These are phyloP conservation scores for Corymbia citriodora DNA, from an alignment of 441 rosid genomes.

Conservation along the genomic window DNA sequence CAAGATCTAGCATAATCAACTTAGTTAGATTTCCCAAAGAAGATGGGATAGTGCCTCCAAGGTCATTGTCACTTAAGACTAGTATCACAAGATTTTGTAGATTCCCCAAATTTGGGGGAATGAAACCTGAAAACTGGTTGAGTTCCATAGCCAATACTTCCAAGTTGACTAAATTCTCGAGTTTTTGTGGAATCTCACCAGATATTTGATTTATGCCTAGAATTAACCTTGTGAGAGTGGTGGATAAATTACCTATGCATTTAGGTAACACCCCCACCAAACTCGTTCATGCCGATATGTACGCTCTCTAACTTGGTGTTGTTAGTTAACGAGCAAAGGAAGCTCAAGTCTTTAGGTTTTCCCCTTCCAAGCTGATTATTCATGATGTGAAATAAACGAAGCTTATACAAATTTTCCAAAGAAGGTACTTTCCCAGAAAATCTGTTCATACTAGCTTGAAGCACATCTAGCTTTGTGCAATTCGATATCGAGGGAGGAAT, in stretches of 20 bases:
- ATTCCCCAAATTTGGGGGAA: not conserved
- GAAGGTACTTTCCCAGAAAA: not conserved
- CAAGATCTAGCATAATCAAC: fast-evolving
- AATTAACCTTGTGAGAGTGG: fast-evolving
- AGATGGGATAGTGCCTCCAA: not conserved
- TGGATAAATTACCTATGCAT: not conserved
- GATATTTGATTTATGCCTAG: fast-evolving
- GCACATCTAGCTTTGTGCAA: fast-evolving
- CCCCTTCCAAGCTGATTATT: not conserved
- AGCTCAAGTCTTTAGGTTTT: not conserved
- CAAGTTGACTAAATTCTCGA: not conserved
- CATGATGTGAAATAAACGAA: fast-evolving
- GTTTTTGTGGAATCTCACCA: not conserved
- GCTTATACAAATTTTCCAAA: not conserved
- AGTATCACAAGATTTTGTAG: fast-evolving
- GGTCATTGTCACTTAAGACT: fast-evolving
- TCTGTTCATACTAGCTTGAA: fast-evolving
- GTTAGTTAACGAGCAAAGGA: not conserved
- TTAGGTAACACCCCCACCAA: not conserved
- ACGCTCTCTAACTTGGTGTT: fast-evolving
- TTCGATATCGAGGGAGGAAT: not conserved
- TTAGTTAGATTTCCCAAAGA: not conserved
- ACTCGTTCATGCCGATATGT: fast-evolving
- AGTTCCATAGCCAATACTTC: fast-evolving
- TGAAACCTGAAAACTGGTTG: not conserved